Base-by-base conservation (phyloP, 176 grass and related monocot genomes). In the Zoysia japonica region DNA sequence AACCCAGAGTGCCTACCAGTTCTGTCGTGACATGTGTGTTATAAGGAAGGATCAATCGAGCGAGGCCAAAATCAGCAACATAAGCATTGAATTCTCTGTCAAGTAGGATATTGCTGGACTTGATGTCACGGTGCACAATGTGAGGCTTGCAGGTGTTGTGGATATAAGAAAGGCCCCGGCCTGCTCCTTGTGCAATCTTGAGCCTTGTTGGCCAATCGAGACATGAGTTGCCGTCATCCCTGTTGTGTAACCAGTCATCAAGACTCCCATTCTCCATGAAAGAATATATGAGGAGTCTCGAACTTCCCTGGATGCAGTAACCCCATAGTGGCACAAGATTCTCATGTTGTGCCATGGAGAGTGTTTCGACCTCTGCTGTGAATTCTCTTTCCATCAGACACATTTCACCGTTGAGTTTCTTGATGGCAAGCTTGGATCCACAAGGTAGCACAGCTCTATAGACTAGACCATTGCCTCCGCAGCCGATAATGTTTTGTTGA, bases 201-300 rank as follows among this genome's bases (percentile, higher is more conserved):
- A 97, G 71, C 54, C 94, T 89, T 59, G 79, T 89, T 76, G 87
- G 71, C 94, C 94, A 97, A 57, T 97, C 87, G 5, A 97, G 91
- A 69, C 68, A 77, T 37, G 85, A 66, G 28, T 86, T 87, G 53
- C 35, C 69, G 10, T 83, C 65, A 28, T 68, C 71, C 76, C 62
- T 84, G 70, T 93, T 92, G 78, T 97, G 94, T 47, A 97, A 85
- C 91, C 94, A 97, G 74, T 93, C 91, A 19, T 97, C 94, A 35
- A 97, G 86, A 54, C 94, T 97, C 10, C 94, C 94, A 80, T 97
- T 97, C 77, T 97, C 91, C 94, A 97, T 97, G 78, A 89, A 97
- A 78, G 94, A 96, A 89, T 88, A 96, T 76, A 96, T 90, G 70
- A 96, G 77, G 66, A 96, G 81, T 63, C 89, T 92, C 5, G 85